Evolutionary conservation across 495 filamentous ascomycete species (phyloP).

Genomic region (Penicillium manginii): DNA sequence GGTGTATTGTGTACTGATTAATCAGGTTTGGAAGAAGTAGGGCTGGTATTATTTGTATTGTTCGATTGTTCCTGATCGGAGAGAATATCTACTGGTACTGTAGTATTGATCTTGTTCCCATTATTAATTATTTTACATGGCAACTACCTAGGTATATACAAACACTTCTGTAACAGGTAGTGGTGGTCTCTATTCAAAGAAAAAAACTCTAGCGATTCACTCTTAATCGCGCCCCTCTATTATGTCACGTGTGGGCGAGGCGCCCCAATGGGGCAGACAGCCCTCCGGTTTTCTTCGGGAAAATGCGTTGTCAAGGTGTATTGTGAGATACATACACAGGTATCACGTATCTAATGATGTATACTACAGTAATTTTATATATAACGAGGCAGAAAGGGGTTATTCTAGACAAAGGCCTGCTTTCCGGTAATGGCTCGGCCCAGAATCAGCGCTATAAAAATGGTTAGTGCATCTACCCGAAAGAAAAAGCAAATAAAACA

Average conservation of each 20-base stretch:
- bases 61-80: background rate
- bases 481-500: conserved; percentile 5
- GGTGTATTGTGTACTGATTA: background rate
- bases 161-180: too few relatives aligned
- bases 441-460: conserved; percentile 60
- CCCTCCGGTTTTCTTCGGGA: conserved; percentile 10
- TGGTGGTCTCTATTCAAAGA: too few relatives aligned
- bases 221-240: conserved; percentile 28
- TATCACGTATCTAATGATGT: background rate
- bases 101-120: too few relatives aligned
- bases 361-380: background rate
- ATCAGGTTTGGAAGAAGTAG: conserved; percentile 16
- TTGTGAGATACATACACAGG: background rate
- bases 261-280: conserved; percentile 25
- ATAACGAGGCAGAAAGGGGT: background rate
- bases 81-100: too few relatives aligned
- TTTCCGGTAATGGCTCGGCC: conserved; percentile 72
- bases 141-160: too few relatives aligned
- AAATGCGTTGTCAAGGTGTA: conserved; percentile 2
- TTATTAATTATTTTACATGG: too few relatives aligned
- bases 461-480: background rate
- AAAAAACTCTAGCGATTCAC: too few relatives aligned
- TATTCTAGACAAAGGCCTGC: conserved; percentile 65
- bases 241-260: conserved; percentile 38
- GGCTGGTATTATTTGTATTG: too few relatives aligned